Evolutionary conservation across 345 rosid species (phyloP).

Genomic region (Abelmoschus esculentus): DNA sequence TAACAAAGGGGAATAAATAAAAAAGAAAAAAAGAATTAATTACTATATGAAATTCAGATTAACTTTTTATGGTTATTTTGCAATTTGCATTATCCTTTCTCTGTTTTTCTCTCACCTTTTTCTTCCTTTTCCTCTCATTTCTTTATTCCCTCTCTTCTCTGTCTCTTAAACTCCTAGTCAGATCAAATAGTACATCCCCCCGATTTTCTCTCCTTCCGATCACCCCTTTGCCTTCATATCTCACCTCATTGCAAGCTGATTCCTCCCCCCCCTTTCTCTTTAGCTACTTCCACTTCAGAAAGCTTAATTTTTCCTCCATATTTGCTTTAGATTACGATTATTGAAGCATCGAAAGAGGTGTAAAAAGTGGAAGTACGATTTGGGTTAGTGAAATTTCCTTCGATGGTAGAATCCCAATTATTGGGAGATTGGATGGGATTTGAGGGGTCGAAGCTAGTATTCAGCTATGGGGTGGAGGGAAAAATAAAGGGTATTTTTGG

Average conservation of each 20-base stretch:
- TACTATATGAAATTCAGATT: not conserved
- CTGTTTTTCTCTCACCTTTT: not conserved
- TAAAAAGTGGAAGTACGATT: slow-evolving; percentile 3
- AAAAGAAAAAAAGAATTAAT: not conserved
- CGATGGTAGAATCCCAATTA: slow-evolving; percentile 18
- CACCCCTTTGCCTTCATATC: not conserved
- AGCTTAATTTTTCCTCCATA: not conserved
- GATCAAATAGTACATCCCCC: slow-evolving; percentile 24
- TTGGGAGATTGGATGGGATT: slow-evolving; percentile 6
- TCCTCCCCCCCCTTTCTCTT: not conserved
- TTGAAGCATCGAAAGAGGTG: slow-evolving; percentile 11
- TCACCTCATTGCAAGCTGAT: not conserved
- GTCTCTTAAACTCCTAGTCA: slow-evolving; percentile 20
- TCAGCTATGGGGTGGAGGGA: slow-evolving; percentile 17
- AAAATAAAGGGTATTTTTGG: slow-evolving; percentile 10
- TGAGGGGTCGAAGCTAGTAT: slow-evolving; percentile 20
- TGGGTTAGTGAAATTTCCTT: slow-evolving; percentile 8
- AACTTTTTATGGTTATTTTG: not conserved
- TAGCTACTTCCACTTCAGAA: not conserved
- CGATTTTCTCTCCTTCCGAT: slow-evolving; percentile 22
- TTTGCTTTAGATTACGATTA: not conserved
- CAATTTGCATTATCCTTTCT: not conserved
- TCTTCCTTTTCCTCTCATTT: slow-evolving; percentile 10
- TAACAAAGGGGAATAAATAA: not conserved
- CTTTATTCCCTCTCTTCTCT: slow-evolving; percentile 10